Base-by-base conservation (phyloP, 331 rosid species). In the Acacia pycnantha region DNA sequence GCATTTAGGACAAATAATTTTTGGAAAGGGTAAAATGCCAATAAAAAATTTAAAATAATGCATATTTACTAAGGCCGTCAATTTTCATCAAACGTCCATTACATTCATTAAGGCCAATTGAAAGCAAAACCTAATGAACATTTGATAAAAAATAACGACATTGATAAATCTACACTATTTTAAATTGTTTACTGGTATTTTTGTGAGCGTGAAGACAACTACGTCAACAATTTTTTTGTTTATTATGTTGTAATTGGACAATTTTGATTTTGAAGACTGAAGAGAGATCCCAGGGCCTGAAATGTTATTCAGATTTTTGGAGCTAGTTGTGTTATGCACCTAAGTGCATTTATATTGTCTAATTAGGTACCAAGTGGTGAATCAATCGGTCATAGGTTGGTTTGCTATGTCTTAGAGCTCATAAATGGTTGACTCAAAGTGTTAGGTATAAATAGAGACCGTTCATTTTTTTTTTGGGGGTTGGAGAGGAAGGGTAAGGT, bases 381-480 rank as follows among this genome's bases (percentile, higher is more conserved):
- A 73, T 47, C 77, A 53, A 74, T 44, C 31, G 31, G 31, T 29
- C 31, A 29, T 2, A 29, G 31, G 31, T 29, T 29, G 31, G 31
- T 29, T 29, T 78, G 73, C 66, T 77, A 74, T 73, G 76, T 77
- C 58, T 77, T 74, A 78, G 79, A 74, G 78, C 59, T 11, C 41
- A 61, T 78, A 56, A 73, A 84, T 89, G 95, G 85, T 77, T 74
- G 31, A n/a, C n/a, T n/a, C n/a, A n/a, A 70, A 78, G 85, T 80
- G 62, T 81, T 83, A 5, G 87, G 86, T 77, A 59, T 86, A 79
- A 82, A 82, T 62, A 85, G 94, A 82, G 94, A 87, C 48, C 94
- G 83, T 79, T 95, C 95, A 14, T 29, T 1, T 29, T 29, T 2
- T 29, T 29, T 29, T 29, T 29, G 1, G 1, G 31, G 31, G n/a